These are phyloP conservation scores for Trichophyton mentagrophytes DNA, from an alignment of 2,329 filamentous ascomycete genomes.

Conservation along the genomic window DNA sequence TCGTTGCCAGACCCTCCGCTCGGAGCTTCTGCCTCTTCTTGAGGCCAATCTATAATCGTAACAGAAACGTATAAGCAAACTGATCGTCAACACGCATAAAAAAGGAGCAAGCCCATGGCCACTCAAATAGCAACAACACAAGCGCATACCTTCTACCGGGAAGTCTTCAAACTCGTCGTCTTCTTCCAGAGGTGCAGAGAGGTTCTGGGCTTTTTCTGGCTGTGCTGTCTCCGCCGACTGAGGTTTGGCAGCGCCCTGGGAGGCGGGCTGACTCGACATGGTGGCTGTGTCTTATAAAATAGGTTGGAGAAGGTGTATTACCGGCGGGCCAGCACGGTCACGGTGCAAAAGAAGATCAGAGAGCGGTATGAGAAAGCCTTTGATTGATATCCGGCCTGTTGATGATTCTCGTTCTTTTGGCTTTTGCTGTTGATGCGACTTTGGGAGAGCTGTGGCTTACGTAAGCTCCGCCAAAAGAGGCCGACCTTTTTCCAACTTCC, in stretches of 20 bases:
- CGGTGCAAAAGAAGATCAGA: background rate
- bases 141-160: conserved; percentile 67
- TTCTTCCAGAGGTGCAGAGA: conserved; percentile 68
- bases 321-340: background rate
- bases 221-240: background rate
- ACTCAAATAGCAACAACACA: background rate
- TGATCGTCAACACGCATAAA: background rate
- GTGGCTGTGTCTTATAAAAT: background rate
- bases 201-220: conserved; percentile 35
- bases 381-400: background rate
- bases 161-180: conserved; percentile 99
- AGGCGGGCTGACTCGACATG: conserved; percentile 1
- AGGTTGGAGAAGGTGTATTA: background rate
- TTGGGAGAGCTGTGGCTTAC: too few relatives aligned
- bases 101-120: background rate
- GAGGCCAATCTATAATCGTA: conserved; percentile 61
- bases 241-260: background rate
- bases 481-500: too few relatives aligned
- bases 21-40: conserved; percentile 74
- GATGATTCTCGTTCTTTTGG: background rate
- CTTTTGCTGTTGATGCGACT: background rate
- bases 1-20: conserved; percentile 45
- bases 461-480: too few relatives aligned
- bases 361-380: background rate
- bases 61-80: background rate